A percentile compares a stretch with the other conserved stretches of the same genome.
Conservation (phyloP, 1,284 basidiomycete genomes). For the Trichosporon coremiiforme region DNA sequence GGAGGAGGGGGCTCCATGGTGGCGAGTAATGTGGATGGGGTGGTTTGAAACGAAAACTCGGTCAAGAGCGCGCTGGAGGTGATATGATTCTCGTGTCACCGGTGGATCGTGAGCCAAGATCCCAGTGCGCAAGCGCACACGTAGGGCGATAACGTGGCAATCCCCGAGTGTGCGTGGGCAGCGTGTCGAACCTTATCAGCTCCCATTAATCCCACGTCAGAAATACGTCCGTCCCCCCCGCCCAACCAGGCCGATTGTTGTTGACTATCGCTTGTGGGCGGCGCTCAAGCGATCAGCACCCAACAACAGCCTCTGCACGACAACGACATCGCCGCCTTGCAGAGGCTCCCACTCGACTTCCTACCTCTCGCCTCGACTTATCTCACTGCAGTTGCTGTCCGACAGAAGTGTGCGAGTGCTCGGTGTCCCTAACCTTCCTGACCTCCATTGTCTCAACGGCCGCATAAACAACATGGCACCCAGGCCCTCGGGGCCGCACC, state of each 20-base stretch:
- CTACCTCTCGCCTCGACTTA: background rate
- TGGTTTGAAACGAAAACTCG: conserved; percentile 5
- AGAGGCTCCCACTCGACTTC: background rate
- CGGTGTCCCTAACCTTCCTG: background rate
- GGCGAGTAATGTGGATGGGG: conserved; percentile 13
- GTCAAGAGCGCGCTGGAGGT: conserved; percentile 14
- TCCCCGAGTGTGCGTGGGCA: background rate
- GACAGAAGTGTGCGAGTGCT: background rate
- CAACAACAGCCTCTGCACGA: conserved; percentile 14
- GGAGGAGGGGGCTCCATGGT: conserved; percentile 17
- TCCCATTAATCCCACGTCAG: background rate
- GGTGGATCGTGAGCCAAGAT: background rate
- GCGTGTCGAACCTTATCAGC: background rate
- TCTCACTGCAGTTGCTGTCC: background rate
- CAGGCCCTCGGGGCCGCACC: conserved; percentile 39
- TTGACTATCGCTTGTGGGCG: conserved; percentile 2
- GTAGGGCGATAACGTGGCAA: conserved; percentile 12
- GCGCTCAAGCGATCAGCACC: background rate
- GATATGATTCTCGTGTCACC: conserved; percentile 16
- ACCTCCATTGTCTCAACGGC: background rate
- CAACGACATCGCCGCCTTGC: background rate
- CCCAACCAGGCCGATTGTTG: conserved; percentile 10
- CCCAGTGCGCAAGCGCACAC: background rate
- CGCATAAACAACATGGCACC: conserved; percentile 30
- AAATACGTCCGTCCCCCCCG: background rate